phyloP scores from a whole-genome alignment of 1,284 basidiomycete genomes.

The Ganoderma lucidum region DNA sequence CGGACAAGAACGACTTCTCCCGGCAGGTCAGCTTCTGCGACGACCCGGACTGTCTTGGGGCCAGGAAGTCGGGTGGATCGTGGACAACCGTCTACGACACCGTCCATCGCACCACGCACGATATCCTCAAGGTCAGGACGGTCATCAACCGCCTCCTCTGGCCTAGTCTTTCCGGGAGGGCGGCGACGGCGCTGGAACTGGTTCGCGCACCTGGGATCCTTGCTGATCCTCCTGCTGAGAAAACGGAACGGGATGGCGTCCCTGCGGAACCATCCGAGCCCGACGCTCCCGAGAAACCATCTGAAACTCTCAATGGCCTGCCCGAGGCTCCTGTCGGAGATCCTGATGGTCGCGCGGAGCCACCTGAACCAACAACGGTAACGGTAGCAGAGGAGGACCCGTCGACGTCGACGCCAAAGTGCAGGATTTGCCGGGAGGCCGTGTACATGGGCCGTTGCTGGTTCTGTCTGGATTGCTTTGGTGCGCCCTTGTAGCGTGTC shows the following conservation, averaged over 20 bases:
- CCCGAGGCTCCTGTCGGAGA: neutral
- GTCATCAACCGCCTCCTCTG: conserved; percentile 12
- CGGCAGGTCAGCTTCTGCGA: conserved; percentile 21
- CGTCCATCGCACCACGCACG: conserved; percentile 16
- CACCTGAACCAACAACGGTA: neutral
- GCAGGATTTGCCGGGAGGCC: conserved; percentile 3
- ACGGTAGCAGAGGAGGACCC: neutral
- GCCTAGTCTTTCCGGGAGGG: neutral
- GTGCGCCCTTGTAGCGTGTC: neutral
- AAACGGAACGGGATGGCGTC: neutral
- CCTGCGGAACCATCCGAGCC: neutral
- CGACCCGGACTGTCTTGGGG: conserved; percentile 13
- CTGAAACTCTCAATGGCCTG: neutral
- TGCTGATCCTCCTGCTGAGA: neutral
- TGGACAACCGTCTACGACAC: no score
- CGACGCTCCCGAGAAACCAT: neutral
- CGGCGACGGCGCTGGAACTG: neutral
- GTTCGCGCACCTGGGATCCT: neutral
- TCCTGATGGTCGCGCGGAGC: no score
- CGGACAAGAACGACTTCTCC: neutral
- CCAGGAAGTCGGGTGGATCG: neutral
- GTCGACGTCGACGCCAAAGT: neutral
- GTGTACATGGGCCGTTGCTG: conserved; percentile 19
- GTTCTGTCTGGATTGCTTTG: conserved; percentile 16
- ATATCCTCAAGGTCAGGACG: conserved; percentile 24